Percentiles rank a stretch among this genome's conserved stretches.
Evolutionary conservation across 1,139 yeast genomes (phyloP).

Genomic region (Ogataea hybrid): DNA sequence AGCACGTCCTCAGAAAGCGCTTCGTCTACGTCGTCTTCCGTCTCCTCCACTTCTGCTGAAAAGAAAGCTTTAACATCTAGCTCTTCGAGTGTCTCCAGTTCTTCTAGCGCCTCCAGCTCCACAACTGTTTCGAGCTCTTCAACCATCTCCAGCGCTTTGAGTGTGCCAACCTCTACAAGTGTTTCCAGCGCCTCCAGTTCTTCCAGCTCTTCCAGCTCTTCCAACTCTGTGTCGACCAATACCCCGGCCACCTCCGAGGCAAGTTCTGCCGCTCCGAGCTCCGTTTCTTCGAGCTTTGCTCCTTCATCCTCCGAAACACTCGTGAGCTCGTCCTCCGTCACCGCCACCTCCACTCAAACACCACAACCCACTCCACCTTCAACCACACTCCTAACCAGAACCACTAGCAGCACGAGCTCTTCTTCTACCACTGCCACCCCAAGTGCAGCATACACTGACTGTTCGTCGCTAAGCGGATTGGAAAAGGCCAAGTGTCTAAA

Average conservation of each 20-base stretch:
- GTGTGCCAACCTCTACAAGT: constrained; percentile 27
- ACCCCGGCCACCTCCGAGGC: not conserved
- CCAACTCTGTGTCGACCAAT: not conserved
- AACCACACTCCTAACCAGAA: constrained; percentile 8
- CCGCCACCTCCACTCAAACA: constrained; percentile 17
- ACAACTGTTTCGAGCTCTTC: constrained; percentile 22
- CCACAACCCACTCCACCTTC: constrained; percentile 4
- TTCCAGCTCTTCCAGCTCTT: not conserved
- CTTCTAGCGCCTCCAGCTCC: constrained; percentile 16
- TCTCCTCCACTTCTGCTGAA: constrained; percentile 13
- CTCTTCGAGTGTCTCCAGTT: constrained; percentile 15
- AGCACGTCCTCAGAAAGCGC: constrained; percentile 15
- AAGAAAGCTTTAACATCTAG: constrained; percentile 24
- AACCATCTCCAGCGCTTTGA: constrained; percentile 13
- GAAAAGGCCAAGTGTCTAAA: constrained; percentile 42
- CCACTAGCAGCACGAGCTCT: constrained; percentile 26
- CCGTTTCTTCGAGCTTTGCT: not conserved
- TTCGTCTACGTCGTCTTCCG: constrained; percentile 4
- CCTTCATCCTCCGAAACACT: not conserved
- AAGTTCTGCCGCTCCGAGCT: not conserved
- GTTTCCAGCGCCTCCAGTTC: not conserved
- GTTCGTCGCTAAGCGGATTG: constrained; percentile 36
- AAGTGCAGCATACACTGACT: constrained; percentile 25
- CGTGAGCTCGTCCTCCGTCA: constrained; percentile 16
- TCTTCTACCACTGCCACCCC: constrained; percentile 23